Evolutionary conservation across 2,329 filamentous ascomycete species (phyloP).

Genomic region (Tolypocladium ovalisporum): DNA sequence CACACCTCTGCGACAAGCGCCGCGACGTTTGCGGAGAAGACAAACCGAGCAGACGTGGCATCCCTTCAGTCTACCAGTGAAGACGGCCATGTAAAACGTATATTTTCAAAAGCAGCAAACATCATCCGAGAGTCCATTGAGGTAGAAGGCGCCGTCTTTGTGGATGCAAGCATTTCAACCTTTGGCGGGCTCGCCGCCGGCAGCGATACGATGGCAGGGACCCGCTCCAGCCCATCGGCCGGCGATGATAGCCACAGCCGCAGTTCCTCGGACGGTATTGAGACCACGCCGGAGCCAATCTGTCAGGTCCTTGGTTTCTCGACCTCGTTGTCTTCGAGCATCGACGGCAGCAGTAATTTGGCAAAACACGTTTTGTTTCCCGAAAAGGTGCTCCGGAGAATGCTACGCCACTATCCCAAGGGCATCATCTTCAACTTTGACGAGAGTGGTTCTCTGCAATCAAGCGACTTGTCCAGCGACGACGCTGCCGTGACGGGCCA

Average conservation of each 20-base stretch:
- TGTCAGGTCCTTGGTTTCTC: background rate
- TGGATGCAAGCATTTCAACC: background rate
- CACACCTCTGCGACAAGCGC: background rate
- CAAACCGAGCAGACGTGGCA: background rate
- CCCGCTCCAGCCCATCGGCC: background rate
- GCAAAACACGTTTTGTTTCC: background rate
- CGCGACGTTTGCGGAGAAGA: background rate
- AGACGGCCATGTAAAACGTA: background rate
- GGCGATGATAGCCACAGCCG: background rate
- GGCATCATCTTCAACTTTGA: background rate
- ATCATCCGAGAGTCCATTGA: background rate
- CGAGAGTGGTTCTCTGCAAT: background rate
- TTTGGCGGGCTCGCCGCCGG: background rate
- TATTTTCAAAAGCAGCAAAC: background rate
- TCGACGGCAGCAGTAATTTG: background rate
- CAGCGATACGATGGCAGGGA: background rate
- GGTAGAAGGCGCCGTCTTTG: background rate
- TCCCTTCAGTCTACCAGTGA: background rate
- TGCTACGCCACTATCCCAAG: background rate
- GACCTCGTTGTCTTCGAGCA: background rate
- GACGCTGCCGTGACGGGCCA: background rate
- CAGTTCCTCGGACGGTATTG: background rate
- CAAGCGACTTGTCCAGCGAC: background rate
- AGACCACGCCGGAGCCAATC: background rate
- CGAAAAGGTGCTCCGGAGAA: background rate